Evolutionary conservation across 805 yeast genomes (phyloP).

Genomic region (Peterozyma toletana): DNA sequence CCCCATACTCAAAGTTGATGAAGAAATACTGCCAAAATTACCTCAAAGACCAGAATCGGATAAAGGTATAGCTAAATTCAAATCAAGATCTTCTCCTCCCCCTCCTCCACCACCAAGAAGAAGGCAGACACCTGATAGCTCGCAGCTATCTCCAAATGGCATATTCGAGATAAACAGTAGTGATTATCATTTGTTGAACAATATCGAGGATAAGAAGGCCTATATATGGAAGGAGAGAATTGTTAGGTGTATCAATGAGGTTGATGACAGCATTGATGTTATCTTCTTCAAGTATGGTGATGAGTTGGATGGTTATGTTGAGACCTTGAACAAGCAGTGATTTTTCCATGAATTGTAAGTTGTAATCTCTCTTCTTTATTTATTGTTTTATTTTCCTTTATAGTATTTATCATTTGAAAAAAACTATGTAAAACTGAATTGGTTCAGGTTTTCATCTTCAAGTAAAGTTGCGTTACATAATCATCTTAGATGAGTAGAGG

Average conservation of each 20-base stretch:
- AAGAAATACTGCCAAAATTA: constrained; percentile 8
- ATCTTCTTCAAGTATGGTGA: constrained; percentile 35
- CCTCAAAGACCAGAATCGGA: constrained; percentile 3
- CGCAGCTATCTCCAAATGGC: constrained; percentile 7
- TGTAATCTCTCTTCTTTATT: too few relatives aligned
- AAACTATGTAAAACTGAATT: too few relatives aligned
- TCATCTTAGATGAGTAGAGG: too few relatives aligned
- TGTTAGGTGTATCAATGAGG: constrained; percentile 27
- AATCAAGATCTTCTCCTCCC: constrained; percentile 1
- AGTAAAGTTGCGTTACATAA: too few relatives aligned
- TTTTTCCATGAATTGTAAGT: too few relatives aligned
- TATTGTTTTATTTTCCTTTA: too few relatives aligned
- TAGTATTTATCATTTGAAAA: too few relatives aligned
- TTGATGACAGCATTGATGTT: constrained; percentile 31
- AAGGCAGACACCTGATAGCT: constrained; percentile 4
- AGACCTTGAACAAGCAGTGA: too few relatives aligned
- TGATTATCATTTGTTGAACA: constrained; percentile 17
- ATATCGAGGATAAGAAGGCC: constrained; percentile 36
- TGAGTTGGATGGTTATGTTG: constrained; percentile 10
- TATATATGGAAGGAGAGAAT: constrained; percentile 54
- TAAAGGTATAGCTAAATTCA: too few relatives aligned
- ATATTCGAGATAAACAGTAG: constrained; percentile 1
- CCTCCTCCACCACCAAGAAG: constrained; percentile 2
- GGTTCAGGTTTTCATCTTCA: too few relatives aligned
- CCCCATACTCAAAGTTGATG: neutral